Base-by-base conservation (phyloP, 257 asterid genomes). In the Cinchona pubescens region DNA sequence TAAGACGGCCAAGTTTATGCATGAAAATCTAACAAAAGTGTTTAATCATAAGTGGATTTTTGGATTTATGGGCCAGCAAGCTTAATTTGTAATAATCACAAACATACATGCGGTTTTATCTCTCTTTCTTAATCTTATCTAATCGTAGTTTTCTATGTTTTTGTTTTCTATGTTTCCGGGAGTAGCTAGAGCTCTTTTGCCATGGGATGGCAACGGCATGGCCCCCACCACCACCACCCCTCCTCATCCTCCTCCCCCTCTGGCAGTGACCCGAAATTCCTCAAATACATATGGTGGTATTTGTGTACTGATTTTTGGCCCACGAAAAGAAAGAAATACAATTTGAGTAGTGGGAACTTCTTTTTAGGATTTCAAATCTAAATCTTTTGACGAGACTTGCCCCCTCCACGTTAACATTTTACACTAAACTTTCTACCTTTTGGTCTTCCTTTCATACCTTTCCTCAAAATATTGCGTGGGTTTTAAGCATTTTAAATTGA, bases 1-100 rank as follows among this genome's bases (percentile, higher is more conserved):
- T n/a, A n/a, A n/a, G 95, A 80, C 92, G 93, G 96, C 90, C 82
- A 69, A 84, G 87, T 86, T 66, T n/a, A 71, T 73, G 87, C 79
- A 86, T 87, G 89, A 89, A 83, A 83, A 76, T 81, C 84, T 64
- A 79, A 78, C 75, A 69, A 85, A 85, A 84, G 75, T 84, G 85
- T 84, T 82, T 81, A 87, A 80, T 67, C 81, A 74, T 76, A 78
- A 70, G 86, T 85, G 90, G 82, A 59, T 74, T 56, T 73, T 74
- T 81, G 73, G 80, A 71, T 56, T 65, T 78, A 83, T 78, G 83
- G 88, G 82, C 83, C 85, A 80, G 85, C 91, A 86, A 76, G 62
- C n/a, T n/a, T n/a, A n/a, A 78, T 77, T 62, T 81, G 58, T 75
- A 74, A 35, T 74, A 62, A 9, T 45, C 40, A n/a, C 30, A 11